These are phyloP conservation scores for Globisporangium middletonii DNA, from an alignment of 352 stramenopile species.

Conservation along the genomic window DNA sequence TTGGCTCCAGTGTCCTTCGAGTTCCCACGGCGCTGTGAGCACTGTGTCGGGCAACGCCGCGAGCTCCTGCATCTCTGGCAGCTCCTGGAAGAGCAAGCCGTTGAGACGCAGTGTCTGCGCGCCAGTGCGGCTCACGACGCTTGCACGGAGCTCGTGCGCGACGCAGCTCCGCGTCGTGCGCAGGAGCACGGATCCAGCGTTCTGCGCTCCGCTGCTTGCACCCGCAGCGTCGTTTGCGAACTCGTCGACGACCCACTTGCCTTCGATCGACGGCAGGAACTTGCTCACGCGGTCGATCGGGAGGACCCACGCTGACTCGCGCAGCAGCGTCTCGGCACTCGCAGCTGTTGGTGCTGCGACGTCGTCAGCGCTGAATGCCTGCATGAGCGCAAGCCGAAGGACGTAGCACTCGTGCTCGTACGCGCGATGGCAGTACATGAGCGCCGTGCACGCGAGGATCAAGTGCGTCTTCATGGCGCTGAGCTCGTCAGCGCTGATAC, in stretches of 20 bases:
- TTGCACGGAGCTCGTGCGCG: slow-evolving; percentile 55
- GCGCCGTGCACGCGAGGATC: slow-evolving; percentile 33
- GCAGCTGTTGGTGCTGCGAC: slow-evolving; percentile 32
- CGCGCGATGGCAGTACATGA: slow-evolving; percentile 59
- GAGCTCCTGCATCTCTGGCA: slow-evolving; percentile 47
- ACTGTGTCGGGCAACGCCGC: slow-evolving; percentile 24
- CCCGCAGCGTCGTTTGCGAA: slow-evolving; percentile 35
- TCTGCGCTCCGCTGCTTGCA: slow-evolving; percentile 26
- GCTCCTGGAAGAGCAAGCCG: slow-evolving; percentile 45
- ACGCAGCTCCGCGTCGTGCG: slow-evolving; percentile 49
- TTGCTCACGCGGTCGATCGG: slow-evolving; percentile 25
- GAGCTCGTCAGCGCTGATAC: background rate
- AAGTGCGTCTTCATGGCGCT: slow-evolving; percentile 22
- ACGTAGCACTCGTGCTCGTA: slow-evolving; percentile 53
- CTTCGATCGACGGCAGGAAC: slow-evolving; percentile 61
- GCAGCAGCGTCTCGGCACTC: slow-evolving; percentile 35
- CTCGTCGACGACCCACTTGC: slow-evolving; percentile 78
- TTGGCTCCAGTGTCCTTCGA: slow-evolving; percentile 80
- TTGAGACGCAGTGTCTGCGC: slow-evolving; percentile 50
- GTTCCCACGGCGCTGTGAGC: slow-evolving; percentile 26
- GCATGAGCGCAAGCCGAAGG: slow-evolving; percentile 32
- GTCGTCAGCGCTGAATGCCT: slow-evolving; percentile 22
- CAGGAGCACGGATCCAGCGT: slow-evolving; percentile 65
- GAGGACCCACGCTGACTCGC: slow-evolving; percentile 59
- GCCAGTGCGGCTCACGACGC: slow-evolving; percentile 38